Evolutionary conservation across 768 basidiomycete species (phyloP).

Genomic region (Lentinula sp.): DNA sequence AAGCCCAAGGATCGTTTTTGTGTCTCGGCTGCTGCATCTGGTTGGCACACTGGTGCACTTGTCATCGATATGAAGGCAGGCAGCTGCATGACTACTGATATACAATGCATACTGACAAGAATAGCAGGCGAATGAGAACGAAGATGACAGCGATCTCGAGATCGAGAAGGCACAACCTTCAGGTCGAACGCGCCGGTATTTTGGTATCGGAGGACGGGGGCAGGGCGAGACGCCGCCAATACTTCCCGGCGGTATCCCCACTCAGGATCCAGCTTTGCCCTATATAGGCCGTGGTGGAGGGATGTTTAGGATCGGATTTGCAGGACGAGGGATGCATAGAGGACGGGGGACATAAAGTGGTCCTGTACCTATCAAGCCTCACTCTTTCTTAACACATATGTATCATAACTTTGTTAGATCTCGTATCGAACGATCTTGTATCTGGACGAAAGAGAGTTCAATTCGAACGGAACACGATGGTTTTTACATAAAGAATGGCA

Average conservation of each 20-base stretch:
- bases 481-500: not conserved
- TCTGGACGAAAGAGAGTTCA: not conserved
- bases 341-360: slow-evolving; percentile 16
- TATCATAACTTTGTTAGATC: not conserved
- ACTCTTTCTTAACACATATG: not conserved
- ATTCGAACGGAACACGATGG: not conserved
- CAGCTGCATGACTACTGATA: not conserved
- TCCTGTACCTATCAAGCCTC: not conserved
- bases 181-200: not conserved
- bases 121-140: slow-evolving; percentile 25
- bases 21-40: slow-evolving; percentile 73
- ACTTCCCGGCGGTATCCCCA: slow-evolving; percentile 9
- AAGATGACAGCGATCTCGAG: slow-evolving; percentile 31
- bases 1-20: slow-evolving; percentile 59
- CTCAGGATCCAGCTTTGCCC: not conserved
- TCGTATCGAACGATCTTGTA: too few relatives aligned
- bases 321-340: slow-evolving; percentile 42
- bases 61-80: slow-evolving; percentile 79
- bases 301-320: slow-evolving; percentile 51
- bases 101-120: not conserved
- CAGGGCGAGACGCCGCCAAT: slow-evolving; percentile 27
- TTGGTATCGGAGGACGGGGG: slow-evolving; percentile 13
- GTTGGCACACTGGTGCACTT: slow-evolving; percentile 91
- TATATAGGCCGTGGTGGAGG: slow-evolving; percentile 10
- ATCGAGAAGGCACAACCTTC: slow-evolving; percentile 17